Evolutionary conservation across 2,329 filamentous ascomycete species (phyloP).

Genomic region (Oidium heveae): DNA sequence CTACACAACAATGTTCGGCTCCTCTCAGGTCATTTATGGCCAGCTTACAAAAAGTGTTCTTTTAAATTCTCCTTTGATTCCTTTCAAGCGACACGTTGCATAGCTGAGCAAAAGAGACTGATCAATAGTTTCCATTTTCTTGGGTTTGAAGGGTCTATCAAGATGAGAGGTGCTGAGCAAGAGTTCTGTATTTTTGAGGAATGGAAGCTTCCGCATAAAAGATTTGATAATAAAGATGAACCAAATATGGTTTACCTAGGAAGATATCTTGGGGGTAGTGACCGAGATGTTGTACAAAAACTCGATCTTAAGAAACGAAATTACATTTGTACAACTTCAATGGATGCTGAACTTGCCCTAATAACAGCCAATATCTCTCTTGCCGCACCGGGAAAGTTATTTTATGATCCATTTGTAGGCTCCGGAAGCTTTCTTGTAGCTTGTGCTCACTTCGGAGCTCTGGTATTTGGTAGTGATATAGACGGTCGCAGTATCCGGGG

Average conservation of each 20-base stretch:
- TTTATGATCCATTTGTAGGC: conserved; percentile 89
- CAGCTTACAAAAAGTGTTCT: conserved; percentile 32
- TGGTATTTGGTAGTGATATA: conserved; percentile 72
- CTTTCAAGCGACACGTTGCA: conserved; percentile 49
- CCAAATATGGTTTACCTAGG: conserved; percentile 46
- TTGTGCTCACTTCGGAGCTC: conserved; percentile 69
- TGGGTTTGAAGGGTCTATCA: conserved; percentile 51
- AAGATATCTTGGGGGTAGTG: conserved; percentile 39
- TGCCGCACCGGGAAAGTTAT: conserved; percentile 57
- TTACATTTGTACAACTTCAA: conserved; percentile 90
- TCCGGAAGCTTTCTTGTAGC: conserved; percentile 84
- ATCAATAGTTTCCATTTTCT: conserved; percentile 68
- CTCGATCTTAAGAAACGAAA: conserved; percentile 81
- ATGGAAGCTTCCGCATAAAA: conserved; percentile 30
- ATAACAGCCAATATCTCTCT: conserved; percentile 79
- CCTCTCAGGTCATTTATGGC: conserved; percentile 39
- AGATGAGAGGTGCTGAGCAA: conserved; percentile 46
- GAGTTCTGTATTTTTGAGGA: conserved; percentile 67
- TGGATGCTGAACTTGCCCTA: conserved; percentile 85
- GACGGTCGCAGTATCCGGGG: conserved; percentile 76
- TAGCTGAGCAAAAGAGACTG: conserved; percentile 37
- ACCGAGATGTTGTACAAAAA: conserved; percentile 39
- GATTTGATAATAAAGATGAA: conserved; percentile 21
- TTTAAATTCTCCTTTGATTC: conserved; percentile 72
- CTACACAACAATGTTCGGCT: conserved; percentile 40